A percentile compares a stretch with the other conserved stretches of the same genome.
These are phyloP conservation scores for Leccinum variicolor DNA, from an alignment of 768 basidiomycete species.

Conservation along the genomic window DNA sequence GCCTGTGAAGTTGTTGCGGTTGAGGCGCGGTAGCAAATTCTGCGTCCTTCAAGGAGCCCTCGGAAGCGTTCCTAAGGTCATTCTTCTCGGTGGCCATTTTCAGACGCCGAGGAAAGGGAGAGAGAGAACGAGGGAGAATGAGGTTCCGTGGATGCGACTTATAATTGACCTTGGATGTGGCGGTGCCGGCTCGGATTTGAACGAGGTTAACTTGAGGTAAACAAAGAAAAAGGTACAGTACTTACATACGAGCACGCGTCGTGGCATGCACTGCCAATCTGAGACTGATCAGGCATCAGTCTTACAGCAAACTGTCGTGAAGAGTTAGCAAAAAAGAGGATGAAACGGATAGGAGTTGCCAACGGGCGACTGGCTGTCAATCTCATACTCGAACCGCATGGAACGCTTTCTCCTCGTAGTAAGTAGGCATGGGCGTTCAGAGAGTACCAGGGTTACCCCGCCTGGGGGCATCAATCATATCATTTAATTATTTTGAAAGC, in stretches of 20 bases:
- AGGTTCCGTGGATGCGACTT: background rate
- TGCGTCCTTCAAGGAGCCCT: constrained; percentile 21
- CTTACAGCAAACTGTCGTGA: background rate
- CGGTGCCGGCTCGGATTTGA: background rate
- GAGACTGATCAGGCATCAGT: background rate
- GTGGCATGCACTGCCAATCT: background rate
- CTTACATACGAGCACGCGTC: background rate
- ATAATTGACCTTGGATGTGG: background rate
- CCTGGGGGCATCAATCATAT: too few species aligned
- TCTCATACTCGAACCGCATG: background rate
- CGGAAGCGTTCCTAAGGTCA: constrained; percentile 4
- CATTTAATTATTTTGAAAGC: too few species aligned
- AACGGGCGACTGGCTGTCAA: background rate
- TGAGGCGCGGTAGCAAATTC: constrained; percentile 8
- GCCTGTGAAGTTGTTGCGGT: constrained; percentile 41
- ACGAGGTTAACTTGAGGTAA: too few species aligned
- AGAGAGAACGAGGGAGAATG: background rate
- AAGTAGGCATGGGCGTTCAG: background rate
- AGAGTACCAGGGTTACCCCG: too few species aligned
- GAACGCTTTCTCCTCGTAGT: background rate
- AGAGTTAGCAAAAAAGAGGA: background rate
- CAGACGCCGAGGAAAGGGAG: background rate
- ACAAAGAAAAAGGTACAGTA: background rate
- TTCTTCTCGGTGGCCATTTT: constrained; percentile 25
- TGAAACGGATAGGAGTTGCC: background rate